These are phyloP conservation scores for Cercospora janseana DNA, from an alignment of 2,329 filamentous ascomycete species.

Conservation along the genomic window DNA sequence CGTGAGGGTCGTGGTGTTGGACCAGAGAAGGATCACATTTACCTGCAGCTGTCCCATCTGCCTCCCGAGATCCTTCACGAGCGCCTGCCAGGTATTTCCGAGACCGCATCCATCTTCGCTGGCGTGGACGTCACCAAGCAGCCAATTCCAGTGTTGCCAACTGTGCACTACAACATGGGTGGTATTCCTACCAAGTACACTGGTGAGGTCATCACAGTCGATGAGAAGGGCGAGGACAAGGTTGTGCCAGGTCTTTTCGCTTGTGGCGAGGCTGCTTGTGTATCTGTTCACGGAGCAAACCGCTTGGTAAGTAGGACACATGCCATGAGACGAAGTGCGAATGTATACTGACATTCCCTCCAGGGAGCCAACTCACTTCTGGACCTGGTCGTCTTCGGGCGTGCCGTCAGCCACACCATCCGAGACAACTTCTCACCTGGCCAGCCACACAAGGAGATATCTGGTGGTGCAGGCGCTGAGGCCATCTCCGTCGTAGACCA, in stretches of 20 bases:
- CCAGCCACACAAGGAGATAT: slow-evolving; percentile 71
- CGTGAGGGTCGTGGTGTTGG: slow-evolving; percentile 96
- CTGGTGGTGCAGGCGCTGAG: slow-evolving; percentile 82
- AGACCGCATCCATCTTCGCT: slow-evolving; percentile 95
- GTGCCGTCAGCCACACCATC: slow-evolving; percentile 95
- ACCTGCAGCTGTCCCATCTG: slow-evolving; percentile 93
- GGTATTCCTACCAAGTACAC: slow-evolving; percentile 98
- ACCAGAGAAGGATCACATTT: slow-evolving; percentile 97
- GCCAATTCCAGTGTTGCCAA: slow-evolving; percentile 92
- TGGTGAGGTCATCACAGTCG: slow-evolving; percentile 88
- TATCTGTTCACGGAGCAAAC: slow-evolving; percentile 97
- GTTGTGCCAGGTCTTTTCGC: slow-evolving; percentile 93
- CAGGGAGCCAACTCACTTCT: slow-evolving; percentile 98
- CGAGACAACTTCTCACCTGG: slow-evolving; percentile 89
- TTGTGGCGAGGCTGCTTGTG: slow-evolving; percentile 94
- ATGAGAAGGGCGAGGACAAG: slow-evolving; percentile 83
- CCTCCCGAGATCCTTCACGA: slow-evolving; percentile 89
- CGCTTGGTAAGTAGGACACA: too few relatives aligned
- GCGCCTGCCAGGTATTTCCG: slow-evolving; percentile 95
- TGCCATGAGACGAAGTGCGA: too few relatives aligned
- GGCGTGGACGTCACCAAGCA: slow-evolving; percentile 97
- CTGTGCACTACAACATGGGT: slow-evolving; percentile 99
- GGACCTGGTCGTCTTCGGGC: slow-evolving; percentile 95
- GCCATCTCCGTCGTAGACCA: slow-evolving; percentile 84
- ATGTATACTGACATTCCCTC: too few relatives aligned